phyloP scores from a whole-genome alignment of 225 moss, liverwort and hornwort genomes.

The Sphagnum contortum region DNA sequence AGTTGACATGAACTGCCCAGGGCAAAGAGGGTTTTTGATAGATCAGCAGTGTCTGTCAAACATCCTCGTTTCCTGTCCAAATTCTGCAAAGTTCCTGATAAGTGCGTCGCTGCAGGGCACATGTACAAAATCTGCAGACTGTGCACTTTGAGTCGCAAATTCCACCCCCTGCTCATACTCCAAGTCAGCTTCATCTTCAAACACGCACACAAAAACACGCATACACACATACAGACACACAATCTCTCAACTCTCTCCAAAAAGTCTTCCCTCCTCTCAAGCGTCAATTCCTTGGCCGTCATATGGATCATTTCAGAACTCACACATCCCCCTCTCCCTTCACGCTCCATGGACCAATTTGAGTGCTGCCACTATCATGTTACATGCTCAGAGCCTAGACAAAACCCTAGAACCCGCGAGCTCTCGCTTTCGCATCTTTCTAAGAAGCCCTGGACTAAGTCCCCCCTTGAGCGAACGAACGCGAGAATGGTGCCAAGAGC shows the following conservation, averaged over 20 bases:
- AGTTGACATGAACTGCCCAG: not conserved
- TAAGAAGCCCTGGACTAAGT: slow-evolving; percentile 34
- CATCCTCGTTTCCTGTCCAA: not conserved
- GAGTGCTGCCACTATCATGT: slow-evolving; percentile 3
- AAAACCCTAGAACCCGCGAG: slow-evolving; percentile 21
- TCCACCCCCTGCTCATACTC: slow-evolving; percentile 39
- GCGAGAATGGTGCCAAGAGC: slow-evolving; percentile 40
- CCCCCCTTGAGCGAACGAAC: slow-evolving; percentile 37
- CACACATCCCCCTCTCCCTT: not conserved
- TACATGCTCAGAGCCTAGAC: slow-evolving; percentile 1
- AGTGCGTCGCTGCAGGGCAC: slow-evolving; percentile 23
- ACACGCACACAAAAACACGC: no score
- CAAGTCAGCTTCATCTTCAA: slow-evolving; percentile 19
- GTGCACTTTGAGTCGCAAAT: slow-evolving; percentile 16
- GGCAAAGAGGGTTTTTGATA: no score
- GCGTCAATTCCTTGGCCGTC: no score
- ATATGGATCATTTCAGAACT: no score
- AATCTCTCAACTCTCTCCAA: no score
- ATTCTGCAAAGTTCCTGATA: slow-evolving; percentile 18
- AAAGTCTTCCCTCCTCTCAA: no score
- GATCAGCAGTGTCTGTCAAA: no score
- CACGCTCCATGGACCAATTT: slow-evolving; percentile 4
- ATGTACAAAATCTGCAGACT: slow-evolving; percentile 17
- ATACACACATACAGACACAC: no score
- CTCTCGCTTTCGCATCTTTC: slow-evolving; percentile 1